Percentiles rank a stretch among this genome's conserved stretches.
Conservation (phyloP, 176 grass and related monocot species). For the Alopecurus myosuroides region DNA sequence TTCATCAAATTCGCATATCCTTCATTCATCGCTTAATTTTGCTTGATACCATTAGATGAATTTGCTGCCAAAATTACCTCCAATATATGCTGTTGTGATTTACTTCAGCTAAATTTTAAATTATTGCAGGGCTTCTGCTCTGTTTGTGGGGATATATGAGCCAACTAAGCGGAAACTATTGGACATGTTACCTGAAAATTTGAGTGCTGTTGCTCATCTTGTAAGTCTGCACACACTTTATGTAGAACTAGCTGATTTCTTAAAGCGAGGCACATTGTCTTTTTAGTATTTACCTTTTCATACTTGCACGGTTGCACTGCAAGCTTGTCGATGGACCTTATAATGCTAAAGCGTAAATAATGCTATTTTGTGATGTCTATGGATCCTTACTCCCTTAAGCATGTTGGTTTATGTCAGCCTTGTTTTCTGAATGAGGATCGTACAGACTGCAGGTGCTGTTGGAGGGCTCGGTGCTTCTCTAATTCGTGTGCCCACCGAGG, state of each 20-base stretch:
- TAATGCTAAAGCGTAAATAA: background rate
- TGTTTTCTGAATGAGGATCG: too few relatives aligned
- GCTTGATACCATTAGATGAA: background rate
- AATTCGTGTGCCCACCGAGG: conserved; percentile 95
- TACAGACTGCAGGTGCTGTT: too few relatives aligned
- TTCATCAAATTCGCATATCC: background rate
- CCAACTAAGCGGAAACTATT: conserved; percentile 80
- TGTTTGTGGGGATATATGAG: conserved; percentile 96
- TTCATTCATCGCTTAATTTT: background rate
- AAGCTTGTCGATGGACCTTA: background rate
- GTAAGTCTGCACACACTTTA: conserved; percentile 42
- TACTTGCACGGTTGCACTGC: background rate
- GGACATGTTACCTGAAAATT: conserved; percentile 72
- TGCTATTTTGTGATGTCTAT: background rate
- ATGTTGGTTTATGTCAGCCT: too few relatives aligned
- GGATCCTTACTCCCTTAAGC: conserved; percentile 15
- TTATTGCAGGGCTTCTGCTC: too few relatives aligned
- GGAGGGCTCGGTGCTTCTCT: conserved; percentile 81
- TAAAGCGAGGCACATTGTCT: background rate
- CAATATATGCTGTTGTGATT: background rate
- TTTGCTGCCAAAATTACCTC: background rate
- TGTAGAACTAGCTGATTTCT: background rate
- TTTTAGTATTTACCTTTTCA: background rate
- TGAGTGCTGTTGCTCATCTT: conserved; percentile 93
- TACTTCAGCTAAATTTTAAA: background rate